These are phyloP conservation scores for Neurospora sublineolata DNA, from an alignment of 495 filamentous ascomycete genomes.

Conservation along the genomic window DNA sequence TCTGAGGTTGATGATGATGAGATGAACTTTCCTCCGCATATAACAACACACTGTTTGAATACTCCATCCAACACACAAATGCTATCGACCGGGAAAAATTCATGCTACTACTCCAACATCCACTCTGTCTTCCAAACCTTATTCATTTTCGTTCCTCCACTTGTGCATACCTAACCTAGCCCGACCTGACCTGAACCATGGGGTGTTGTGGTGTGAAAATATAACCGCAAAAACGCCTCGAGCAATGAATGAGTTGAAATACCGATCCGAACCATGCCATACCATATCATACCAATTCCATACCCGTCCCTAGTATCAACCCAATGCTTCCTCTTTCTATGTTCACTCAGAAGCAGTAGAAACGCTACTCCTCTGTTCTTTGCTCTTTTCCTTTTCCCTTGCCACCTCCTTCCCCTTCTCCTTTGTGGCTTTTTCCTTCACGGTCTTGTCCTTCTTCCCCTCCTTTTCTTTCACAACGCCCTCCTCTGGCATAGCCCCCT, in stretches of 20 bases:
- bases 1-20: too few relatives aligned
- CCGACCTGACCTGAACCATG: background rate
- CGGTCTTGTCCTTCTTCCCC: background rate
- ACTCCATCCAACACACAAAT: too few relatives aligned
- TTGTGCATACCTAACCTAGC: background rate
- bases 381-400: background rate
- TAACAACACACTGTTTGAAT: too few relatives aligned
- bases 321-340: background rate
- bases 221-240: background rate
- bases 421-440: background rate
- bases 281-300: background rate
- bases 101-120: background rate
- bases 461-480: background rate
- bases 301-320: background rate
- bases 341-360: background rate
- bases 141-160: background rate
- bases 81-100: background rate
- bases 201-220: background rate
- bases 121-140: background rate
- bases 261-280: background rate
- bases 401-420: background rate
- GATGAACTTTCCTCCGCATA: too few relatives aligned
- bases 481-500: background rate
- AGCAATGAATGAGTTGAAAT: background rate
- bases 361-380: background rate